A percentile compares a stretch with the other conserved stretches of the same genome.
These are phyloP conservation scores for Candolleomyces eurysporus DNA, from an alignment of 768 basidiomycete species.

Conservation along the genomic window DNA sequence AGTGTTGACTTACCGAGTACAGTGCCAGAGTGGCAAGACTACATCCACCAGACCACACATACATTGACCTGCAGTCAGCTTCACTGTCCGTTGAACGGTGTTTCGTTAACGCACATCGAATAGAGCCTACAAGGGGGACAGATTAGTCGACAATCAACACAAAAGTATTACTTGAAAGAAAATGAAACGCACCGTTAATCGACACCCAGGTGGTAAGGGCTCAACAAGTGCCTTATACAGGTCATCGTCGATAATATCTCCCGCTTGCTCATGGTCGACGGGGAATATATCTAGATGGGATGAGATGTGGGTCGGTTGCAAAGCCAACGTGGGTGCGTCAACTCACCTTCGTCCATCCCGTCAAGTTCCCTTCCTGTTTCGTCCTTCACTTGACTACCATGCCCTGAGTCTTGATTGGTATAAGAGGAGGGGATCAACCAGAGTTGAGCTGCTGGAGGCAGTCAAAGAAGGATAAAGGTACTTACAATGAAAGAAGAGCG, in stretches of 20 bases:
- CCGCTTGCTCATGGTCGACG: constrained; percentile 62
- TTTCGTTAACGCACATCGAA: constrained; percentile 42
- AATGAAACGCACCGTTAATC: constrained; percentile 41
- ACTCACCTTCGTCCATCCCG: constrained; percentile 63
- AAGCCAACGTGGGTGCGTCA: background rate
- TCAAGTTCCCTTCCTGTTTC: constrained; percentile 73
- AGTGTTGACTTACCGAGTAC: constrained; percentile 37
- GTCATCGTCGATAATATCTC: constrained; percentile 76
- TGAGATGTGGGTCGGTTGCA: background rate
- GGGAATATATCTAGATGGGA: constrained; percentile 73
- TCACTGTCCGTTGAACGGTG: no score
- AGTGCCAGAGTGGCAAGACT: constrained; percentile 58
- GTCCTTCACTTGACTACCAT: constrained; percentile 90
- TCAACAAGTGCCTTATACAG: constrained; percentile 49
- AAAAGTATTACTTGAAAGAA: background rate
- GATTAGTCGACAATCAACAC: background rate
- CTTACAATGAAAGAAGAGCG: constrained; percentile 76
- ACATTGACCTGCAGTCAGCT: no score
- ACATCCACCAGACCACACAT: no score
- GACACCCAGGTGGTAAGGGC: constrained; percentile 45
- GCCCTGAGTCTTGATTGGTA: constrained; percentile 69
- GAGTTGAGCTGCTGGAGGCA: background rate
- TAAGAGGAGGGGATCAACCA: background rate
- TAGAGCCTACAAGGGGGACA: constrained; percentile 33
- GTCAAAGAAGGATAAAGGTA: background rate